phyloP scores from a whole-genome alignment of 169 alveolate genomes.

The Eimeria acervulina region DNA sequence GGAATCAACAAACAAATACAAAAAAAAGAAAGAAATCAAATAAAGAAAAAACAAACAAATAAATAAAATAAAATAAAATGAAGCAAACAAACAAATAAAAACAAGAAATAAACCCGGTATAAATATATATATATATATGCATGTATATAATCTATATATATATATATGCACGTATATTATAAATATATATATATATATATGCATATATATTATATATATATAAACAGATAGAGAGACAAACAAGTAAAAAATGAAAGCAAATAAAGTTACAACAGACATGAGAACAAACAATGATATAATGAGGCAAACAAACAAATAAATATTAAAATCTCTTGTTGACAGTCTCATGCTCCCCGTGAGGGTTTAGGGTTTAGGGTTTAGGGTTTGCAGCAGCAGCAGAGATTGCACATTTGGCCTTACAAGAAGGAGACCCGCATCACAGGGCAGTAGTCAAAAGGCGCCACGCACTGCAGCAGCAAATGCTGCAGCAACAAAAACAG shows the following conservation, averaged over 20 bases:
- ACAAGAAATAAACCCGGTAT: background rate
- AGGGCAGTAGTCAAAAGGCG: constrained; percentile 77
- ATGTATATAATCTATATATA: too few species aligned
- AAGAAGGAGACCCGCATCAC: constrained; percentile 58
- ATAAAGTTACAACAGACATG: too few species aligned
- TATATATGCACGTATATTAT: too few species aligned
- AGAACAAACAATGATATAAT: too few species aligned
- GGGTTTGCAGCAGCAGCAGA: background rate
- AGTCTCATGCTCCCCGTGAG: background rate
- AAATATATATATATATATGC: background rate
- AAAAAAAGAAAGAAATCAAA: too few species aligned
- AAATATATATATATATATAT: background rate
- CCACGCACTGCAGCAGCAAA: constrained; percentile 45
- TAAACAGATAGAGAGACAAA: background rate
- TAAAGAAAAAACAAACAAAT: too few species aligned
- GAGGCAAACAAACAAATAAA: background rate
- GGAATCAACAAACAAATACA: too few species aligned
- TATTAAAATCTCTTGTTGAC: background rate
- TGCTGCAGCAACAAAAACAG: constrained; percentile 9
- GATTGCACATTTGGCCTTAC: constrained; percentile 3
- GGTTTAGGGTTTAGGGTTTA: background rate
- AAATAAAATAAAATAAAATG: too few species aligned
- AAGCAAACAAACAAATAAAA: too few species aligned
- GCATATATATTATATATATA: background rate
- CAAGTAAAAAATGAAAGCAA: background rate